A percentile compares a stretch with the other conserved stretches of the same genome.
Conservation (phyloP, 768 basidiomycete species). For the Cyclocybe cylindracea region DNA sequence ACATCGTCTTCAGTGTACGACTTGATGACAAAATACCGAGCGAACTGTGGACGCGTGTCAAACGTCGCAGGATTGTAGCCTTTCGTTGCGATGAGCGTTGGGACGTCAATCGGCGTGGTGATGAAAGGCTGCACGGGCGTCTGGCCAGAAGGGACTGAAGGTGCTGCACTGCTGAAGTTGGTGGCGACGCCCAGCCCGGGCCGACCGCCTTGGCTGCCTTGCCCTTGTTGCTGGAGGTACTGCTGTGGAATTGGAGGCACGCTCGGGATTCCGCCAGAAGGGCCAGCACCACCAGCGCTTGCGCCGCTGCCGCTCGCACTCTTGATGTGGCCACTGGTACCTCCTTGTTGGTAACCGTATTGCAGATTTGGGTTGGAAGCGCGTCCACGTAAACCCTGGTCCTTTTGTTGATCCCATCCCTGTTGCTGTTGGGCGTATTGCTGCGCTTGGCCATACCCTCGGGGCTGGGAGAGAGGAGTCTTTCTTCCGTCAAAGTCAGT, state of each 20-base stretch:
- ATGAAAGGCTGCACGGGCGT: slow-evolving; percentile 46
- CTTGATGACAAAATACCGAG: slow-evolving; percentile 97
- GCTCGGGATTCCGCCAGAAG: slow-evolving; percentile 48
- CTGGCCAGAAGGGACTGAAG: slow-evolving; percentile 35
- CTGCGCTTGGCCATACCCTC: slow-evolving; percentile 40
- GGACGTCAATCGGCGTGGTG: slow-evolving; percentile 79
- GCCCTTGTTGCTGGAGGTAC: slow-evolving; percentile 65
- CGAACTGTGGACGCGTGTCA: slow-evolving; percentile 78
- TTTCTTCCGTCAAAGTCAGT: slow-evolving; percentile 71
- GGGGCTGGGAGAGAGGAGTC: slow-evolving; percentile 49
- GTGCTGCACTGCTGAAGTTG: slow-evolving; percentile 32
- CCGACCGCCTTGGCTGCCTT: slow-evolving; percentile 29
- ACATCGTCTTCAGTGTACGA: slow-evolving; percentile 99
- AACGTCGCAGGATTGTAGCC: slow-evolving; percentile 91
- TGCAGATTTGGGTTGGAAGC: slow-evolving; percentile 72
- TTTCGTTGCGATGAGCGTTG: slow-evolving; percentile 80
- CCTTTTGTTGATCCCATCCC: slow-evolving; percentile 65
- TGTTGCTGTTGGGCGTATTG: slow-evolving; percentile 41
- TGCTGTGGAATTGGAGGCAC: slow-evolving; percentile 77
- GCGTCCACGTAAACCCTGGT: slow-evolving; percentile 54
- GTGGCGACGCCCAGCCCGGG: slow-evolving; percentile 39
- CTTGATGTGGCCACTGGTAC: slow-evolving; percentile 29
- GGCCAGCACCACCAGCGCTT: slow-evolving; percentile 21
- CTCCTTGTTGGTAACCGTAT: slow-evolving; percentile 57
- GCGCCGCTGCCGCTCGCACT: slow-evolving; percentile 30